A percentile compares a stretch with the other conserved stretches of the same genome.
Evolutionary conservation across 805 yeast species (phyloP).

Genomic region (Dipodascus albidus): DNA sequence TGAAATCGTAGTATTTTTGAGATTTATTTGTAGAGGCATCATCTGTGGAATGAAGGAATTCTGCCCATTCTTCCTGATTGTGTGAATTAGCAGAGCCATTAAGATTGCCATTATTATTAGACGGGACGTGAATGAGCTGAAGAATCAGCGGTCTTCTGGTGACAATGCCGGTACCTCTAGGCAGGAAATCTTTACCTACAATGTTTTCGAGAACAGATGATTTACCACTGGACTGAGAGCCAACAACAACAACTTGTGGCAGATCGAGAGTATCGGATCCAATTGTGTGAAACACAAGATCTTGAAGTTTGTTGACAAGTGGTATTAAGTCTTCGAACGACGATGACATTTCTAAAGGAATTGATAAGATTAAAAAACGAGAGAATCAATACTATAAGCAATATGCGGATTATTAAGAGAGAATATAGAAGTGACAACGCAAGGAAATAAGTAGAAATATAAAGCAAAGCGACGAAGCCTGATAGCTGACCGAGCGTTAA

Average conservation of each 20-base stretch:
- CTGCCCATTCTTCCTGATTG: slow-evolving; percentile 71
- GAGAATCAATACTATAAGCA: neutral
- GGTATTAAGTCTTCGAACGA: slow-evolving; percentile 67
- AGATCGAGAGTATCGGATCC: slow-evolving; percentile 49
- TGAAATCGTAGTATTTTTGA: slow-evolving; percentile 65
- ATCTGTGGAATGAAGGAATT: slow-evolving; percentile 83
- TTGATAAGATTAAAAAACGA: neutral
- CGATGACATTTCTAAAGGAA: slow-evolving; percentile 15
- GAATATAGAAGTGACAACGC: no score
- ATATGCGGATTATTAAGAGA: no score
- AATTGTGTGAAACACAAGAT: slow-evolving; percentile 64
- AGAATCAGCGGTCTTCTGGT: slow-evolving; percentile 89
- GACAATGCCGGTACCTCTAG: slow-evolving; percentile 95
- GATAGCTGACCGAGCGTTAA: neutral
- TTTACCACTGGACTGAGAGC: slow-evolving; percentile 94
- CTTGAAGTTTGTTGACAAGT: slow-evolving; percentile 68
- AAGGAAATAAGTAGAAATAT: no score
- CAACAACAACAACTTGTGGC: slow-evolving; percentile 92
- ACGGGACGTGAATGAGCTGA: slow-evolving; percentile 72
- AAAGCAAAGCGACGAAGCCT: no score
- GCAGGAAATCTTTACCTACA: slow-evolving; percentile 84
- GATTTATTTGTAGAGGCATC: neutral
- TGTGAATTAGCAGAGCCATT: neutral
- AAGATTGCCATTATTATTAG: neutral
- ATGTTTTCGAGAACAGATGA: slow-evolving; percentile 90